Conservation (phyloP, 2,329 filamentous ascomycete species). For the Salinomyces thailandicus region DNA sequence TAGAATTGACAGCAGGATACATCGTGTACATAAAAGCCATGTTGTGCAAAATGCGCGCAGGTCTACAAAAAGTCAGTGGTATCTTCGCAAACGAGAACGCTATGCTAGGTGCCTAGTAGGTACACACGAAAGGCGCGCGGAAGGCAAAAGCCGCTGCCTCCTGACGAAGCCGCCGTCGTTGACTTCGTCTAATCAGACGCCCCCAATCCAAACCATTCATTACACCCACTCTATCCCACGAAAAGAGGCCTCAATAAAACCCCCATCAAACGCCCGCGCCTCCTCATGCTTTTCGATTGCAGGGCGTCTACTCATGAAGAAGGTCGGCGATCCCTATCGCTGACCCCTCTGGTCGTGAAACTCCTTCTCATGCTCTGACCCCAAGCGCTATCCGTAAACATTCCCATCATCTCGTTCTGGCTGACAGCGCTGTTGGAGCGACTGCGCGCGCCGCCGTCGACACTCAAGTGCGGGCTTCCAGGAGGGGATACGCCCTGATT, state of each 20-base stretch:
- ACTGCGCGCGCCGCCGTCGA: conserved; percentile 33
- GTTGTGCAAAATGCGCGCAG: no score
- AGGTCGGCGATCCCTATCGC: conserved; percentile 7
- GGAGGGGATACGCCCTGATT: conserved; percentile 23
- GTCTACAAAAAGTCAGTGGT: not conserved
- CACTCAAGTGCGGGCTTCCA: conserved; percentile 13
- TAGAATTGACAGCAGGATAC: no score
- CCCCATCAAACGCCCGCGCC: not conserved
- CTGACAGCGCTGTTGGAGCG: conserved; percentile 60
- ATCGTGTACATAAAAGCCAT: not conserved
- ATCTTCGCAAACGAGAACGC: conserved; percentile 2
- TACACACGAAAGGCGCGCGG: no score
- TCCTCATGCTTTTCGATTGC: not conserved
- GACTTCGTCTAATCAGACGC: no score
- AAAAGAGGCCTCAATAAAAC: conserved; percentile 1
- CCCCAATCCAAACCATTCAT: no score
- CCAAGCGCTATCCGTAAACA: conserved; percentile 84
- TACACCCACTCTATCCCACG: not conserved
- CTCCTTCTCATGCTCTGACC: conserved; percentile 84
- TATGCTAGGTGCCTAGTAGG: conserved; percentile 3
- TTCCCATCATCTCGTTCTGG: conserved; percentile 67
- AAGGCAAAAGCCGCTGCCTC: no score
- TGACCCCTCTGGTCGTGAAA: conserved; percentile 54
- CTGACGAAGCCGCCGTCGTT: no score
- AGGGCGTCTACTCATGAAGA: conserved; percentile 10